Percentiles rank a stretch among this genome's conserved stretches.
Evolutionary conservation across 768 basidiomycete species (phyloP).

Genomic region (Kwoniella newhampshirensis): DNA sequence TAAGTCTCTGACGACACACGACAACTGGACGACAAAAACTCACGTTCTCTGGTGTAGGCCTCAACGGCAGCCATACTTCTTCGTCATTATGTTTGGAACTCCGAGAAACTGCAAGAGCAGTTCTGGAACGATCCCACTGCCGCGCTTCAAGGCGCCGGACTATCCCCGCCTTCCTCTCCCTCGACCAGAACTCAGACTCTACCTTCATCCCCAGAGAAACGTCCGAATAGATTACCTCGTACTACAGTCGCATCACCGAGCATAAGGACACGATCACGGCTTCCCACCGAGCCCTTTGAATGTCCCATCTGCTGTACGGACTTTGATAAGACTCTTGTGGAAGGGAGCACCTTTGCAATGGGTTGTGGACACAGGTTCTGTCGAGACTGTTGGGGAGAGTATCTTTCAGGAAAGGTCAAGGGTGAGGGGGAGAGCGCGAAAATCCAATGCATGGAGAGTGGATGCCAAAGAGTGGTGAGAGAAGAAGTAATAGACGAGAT

Average conservation of each 20-base stretch:
- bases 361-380: slow-evolving; percentile 84
- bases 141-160: slow-evolving; percentile 73
- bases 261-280: slow-evolving; percentile 8
- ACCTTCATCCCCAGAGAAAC: slow-evolving; percentile 48
- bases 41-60: slow-evolving; percentile 52
- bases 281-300: slow-evolving; percentile 62
- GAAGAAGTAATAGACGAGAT: slow-evolving; percentile 58
- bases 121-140: slow-evolving; percentile 88
- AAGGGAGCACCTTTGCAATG: slow-evolving; percentile 64
- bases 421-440: slow-evolving; percentile 58
- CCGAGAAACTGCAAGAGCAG: slow-evolving; percentile 90
- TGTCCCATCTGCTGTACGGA: slow-evolving; percentile 85
- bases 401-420: slow-evolving; percentile 73
- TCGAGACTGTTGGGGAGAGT: slow-evolving; percentile 77
- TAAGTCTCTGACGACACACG: slow-evolving; percentile 56
- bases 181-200: slow-evolving; percentile 51
- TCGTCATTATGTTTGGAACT: slow-evolving; percentile 88
- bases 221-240: slow-evolving; percentile 40
- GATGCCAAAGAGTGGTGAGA: slow-evolving; percentile 55
- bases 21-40: not conserved
- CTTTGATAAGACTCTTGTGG: slow-evolving; percentile 61
- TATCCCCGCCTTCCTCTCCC: slow-evolving; percentile 57
- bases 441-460: slow-evolving; percentile 57
- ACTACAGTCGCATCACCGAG: slow-evolving; percentile 32
- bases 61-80: slow-evolving; percentile 74